Evolutionary conservation across 2,329 filamentous ascomycete genomes (phyloP), one percentile per base, ranked within the genome.

Genomic region (Celoporthe dispersa): DNA sequence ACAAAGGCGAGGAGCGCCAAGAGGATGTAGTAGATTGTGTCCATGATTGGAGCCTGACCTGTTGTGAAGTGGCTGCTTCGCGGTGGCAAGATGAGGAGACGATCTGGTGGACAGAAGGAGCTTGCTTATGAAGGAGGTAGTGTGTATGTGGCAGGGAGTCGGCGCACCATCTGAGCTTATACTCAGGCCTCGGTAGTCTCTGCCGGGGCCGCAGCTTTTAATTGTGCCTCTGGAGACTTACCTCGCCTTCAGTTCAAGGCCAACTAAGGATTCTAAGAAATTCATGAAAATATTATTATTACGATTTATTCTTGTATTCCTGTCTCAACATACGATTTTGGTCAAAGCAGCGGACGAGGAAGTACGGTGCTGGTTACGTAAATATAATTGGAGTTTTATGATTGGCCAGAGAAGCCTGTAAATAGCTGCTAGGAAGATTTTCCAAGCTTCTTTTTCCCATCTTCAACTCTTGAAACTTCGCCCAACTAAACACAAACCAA

Each of bases 341-440:
- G 2, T 3, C 44, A n/a, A 48, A 48, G 22, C 44, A 9, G 53
- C 3, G 28, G 7, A 6, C 6, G 1, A 63, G 2, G 37, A 28
- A 9, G 35, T n/a, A 28, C n/a, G 22, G 60, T 7, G n/a, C 22
- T 41, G 37, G 22, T 63, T 63, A 63, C 60, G 35, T 63, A 44
- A 63, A 63, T 28, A 37, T 22, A 39, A 39, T 39, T 41, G 33
- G 22, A 5, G 35, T 25, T 25, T 28, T 31, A 7, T 44, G 39
- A 63, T 41, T 63, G 60, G 60, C 16, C 14, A 28, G 37, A 37
- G 6, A 9, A 8, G 37, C 60, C 25, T 35, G 41, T 67, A 70
- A 59, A 68, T 57, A 62, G 67, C 57, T 70, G 41, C 67, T 69
- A 59, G 48, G 44, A 64, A 62, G 65, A 57, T 57, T 69, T 65